phyloP scores from a whole-genome alignment of 176 grass and related monocot genomes.

The Oryza australiensis region DNA sequence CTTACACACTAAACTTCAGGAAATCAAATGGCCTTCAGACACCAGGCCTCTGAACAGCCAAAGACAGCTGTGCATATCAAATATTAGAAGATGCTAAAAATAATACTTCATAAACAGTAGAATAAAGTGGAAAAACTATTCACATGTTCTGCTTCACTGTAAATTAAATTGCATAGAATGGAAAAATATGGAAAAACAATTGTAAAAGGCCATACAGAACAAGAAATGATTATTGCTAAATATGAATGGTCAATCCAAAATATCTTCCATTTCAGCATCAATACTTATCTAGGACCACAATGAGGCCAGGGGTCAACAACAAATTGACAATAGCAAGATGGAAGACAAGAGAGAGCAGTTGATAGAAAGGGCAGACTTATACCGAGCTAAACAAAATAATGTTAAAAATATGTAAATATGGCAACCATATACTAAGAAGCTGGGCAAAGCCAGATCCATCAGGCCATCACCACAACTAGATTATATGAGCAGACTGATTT shows the following conservation, averaged over 20 bases:
- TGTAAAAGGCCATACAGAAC: not conserved
- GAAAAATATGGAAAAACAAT: not conserved
- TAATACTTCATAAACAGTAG: too few relatives aligned
- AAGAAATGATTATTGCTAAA: not conserved
- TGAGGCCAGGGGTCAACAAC: not conserved
- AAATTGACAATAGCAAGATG: not conserved
- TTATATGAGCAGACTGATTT: constrained; percentile 26
- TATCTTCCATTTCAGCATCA: not conserved
- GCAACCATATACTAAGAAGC: not conserved
- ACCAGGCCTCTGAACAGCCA: constrained; percentile 22
- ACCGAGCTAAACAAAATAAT: not conserved
- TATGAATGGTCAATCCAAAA: not conserved
- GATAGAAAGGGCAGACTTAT: not conserved
- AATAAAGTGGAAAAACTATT: not conserved
- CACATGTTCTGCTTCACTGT: not conserved
- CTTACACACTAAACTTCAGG: constrained; percentile 13
- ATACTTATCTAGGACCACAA: constrained; percentile 25
- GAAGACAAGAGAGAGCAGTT: not conserved
- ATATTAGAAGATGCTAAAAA: not conserved
- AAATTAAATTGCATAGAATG: constrained; percentile 23
- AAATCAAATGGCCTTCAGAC: constrained; percentile 23
- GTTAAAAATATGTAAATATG: not conserved
- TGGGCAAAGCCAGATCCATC: not conserved
- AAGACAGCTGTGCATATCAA: constrained; percentile 13
- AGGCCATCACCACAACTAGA: constrained; percentile 33